Percentiles rank a stretch among this genome's conserved stretches.
These are phyloP conservation scores for Tolypocladium amazonense DNA, from an alignment of 2,329 filamentous ascomycete species.

Conservation along the genomic window DNA sequence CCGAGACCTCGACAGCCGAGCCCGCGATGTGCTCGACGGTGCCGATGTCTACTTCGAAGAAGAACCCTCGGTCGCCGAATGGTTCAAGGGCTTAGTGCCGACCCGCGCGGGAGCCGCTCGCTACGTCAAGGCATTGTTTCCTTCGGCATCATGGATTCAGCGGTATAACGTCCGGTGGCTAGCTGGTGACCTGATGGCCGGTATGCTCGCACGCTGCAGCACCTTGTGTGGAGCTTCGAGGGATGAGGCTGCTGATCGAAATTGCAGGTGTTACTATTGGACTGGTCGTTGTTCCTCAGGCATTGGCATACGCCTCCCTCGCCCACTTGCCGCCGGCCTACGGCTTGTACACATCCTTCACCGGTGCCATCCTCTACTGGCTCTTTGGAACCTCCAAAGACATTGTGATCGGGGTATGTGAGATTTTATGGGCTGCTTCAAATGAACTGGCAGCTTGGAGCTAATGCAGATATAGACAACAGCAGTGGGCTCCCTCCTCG, in stretches of 20 bases:
- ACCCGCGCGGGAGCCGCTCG: conserved; percentile 27
- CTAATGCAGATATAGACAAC: conserved; percentile 35
- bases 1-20: conserved; percentile 12
- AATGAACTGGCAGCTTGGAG: too few species aligned
- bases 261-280: conserved; percentile 33
- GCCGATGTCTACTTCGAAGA: conserved; percentile 42
- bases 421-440: not conserved
- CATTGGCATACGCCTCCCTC: conserved; percentile 69
- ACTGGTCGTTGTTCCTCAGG: conserved; percentile 67
- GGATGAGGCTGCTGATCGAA: not conserved
- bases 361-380: conserved; percentile 73
- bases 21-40: conserved; percentile 13
- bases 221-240: not conserved
- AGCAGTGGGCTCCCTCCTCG: conserved; percentile 39
- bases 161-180: conserved; percentile 67
- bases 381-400: conserved; percentile 78
- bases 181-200: conserved; percentile 61
- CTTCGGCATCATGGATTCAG: conserved; percentile 57
- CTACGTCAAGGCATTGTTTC: conserved; percentile 48
- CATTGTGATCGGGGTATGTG: conserved; percentile 60
- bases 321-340: conserved; percentile 58
- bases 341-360: conserved; percentile 73
- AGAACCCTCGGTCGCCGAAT: conserved; percentile 56
- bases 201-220: conserved; percentile 23
- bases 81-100: conserved; percentile 46